A percentile compares a stretch with the other conserved stretches of the same genome.
Evolutionary conservation across 768 basidiomycete genomes (phyloP).

Genomic region (Calocybe gangraenosa): DNA sequence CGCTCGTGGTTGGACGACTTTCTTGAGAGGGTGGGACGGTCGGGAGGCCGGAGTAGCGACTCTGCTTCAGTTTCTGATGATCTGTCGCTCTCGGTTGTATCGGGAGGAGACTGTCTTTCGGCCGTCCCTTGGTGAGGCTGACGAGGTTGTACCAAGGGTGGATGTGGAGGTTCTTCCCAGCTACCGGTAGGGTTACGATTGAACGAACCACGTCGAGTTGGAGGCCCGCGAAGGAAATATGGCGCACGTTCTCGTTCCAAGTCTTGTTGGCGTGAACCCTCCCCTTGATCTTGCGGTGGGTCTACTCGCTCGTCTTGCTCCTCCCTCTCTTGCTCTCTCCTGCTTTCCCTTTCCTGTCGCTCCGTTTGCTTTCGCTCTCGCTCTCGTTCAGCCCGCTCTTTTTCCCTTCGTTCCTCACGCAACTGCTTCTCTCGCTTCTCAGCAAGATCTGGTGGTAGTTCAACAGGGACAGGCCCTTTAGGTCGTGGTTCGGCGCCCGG

Average conservation of each 20-base stretch:
- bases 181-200: slow-evolving; percentile 15
- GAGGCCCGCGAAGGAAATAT: slow-evolving; percentile 1
- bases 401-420: slow-evolving; percentile 11
- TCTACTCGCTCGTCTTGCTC: not conserved
- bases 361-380: not conserved
- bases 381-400: not conserved
- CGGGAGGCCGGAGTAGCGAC: slow-evolving; percentile 14
- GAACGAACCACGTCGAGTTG: slow-evolving; percentile 21
- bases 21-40: slow-evolving; percentile 14
- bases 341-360: not conserved
- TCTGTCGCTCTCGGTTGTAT: slow-evolving; percentile 1
- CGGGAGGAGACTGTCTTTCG: slow-evolving; percentile 2
- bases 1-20: slow-evolving; percentile 14
- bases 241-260: not conserved
- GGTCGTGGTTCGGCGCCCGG: not conserved
- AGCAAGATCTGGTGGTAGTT: slow-evolving; percentile 4
- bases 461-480: not conserved
- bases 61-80: slow-evolving; percentile 21
- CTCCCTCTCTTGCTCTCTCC: not conserved
- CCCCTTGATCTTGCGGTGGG: not conserved
- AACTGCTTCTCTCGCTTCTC: slow-evolving; percentile 6
- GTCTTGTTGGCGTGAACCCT: too few relatives aligned
- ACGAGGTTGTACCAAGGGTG: slow-evolving; percentile 1
- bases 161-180: slow-evolving; percentile 13
- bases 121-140: slow-evolving; percentile 1